Conservation (phyloP, 306 rosid genomes). For the Vigna mungo region DNA sequence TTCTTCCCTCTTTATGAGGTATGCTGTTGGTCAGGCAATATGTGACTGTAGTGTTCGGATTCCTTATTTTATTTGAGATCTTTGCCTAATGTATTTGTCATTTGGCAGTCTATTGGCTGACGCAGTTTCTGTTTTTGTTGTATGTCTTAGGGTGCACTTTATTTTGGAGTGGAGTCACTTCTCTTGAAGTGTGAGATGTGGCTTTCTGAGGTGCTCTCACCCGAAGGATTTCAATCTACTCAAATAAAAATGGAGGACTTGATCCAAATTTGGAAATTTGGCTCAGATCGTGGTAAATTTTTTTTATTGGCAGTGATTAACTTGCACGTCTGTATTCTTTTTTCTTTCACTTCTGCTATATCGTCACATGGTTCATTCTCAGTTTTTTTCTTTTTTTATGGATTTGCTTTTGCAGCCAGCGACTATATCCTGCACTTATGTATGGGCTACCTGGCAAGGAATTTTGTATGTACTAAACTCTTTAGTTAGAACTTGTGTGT, state of each 20-base stretch:
- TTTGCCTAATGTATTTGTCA: not conserved
- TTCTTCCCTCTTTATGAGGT: conserved; percentile 77
- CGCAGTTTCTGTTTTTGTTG: conserved; percentile 33
- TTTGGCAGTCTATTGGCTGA: conserved; percentile 15
- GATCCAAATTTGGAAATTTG: conserved; percentile 72
- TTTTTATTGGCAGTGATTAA: conserved; percentile 9
- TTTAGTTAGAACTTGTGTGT: conserved; percentile 24
- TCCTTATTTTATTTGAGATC: conserved; percentile 31
- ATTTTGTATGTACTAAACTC: conserved; percentile 69
- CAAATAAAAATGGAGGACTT: conserved; percentile 62
- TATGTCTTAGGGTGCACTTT: conserved; percentile 73
- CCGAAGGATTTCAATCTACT: conserved; percentile 41
- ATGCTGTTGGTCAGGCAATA: conserved; percentile 36
- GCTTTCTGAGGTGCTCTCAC: conserved; percentile 62
- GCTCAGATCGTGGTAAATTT: conserved; percentile 62
- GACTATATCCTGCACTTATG: conserved; percentile 62
- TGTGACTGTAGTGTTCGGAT: not conserved
- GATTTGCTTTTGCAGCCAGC: conserved; percentile 58
- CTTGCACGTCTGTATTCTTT: not conserved
- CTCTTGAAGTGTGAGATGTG: conserved; percentile 67
- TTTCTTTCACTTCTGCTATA: conserved; percentile 19
- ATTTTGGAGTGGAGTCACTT: conserved; percentile 80
- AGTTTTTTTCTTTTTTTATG: conserved; percentile 28
- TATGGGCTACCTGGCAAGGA: conserved; percentile 74
- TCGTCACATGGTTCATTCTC: conserved; percentile 41